Conservation (phyloP, 345 rosid species). For the Populus tremula region DNA sequence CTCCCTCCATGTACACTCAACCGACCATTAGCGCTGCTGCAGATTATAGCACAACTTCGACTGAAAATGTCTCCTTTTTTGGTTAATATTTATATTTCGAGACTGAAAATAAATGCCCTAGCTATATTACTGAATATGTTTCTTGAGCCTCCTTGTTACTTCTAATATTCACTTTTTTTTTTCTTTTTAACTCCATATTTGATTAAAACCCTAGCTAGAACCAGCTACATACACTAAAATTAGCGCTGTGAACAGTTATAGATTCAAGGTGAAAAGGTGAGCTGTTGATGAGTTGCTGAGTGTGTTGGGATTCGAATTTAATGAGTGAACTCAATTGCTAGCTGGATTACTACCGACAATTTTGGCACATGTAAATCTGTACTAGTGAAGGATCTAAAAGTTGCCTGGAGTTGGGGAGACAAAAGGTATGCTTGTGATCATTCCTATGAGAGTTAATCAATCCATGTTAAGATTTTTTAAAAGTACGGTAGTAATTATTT, state of each 20-base stretch:
- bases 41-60: conserved; percentile 60
- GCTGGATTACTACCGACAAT: neutral
- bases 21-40: conserved; percentile 21
- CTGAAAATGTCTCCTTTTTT: conserved; percentile 68
- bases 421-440: conserved; percentile 15
- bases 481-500: too few species aligned
- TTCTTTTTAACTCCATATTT: neutral
- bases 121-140: too few species aligned
- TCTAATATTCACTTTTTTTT: neutral
- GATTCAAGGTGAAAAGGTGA: neutral
- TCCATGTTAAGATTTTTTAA: too few species aligned
- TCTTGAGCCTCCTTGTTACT: neutral
- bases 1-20: conserved; percentile 57
- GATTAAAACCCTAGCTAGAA: neutral
- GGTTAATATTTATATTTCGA: conserved; percentile 36
- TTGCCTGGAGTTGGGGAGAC: conserved; percentile 23
- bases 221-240: too few species aligned
- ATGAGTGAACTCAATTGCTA: neutral
- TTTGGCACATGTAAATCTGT: conserved; percentile 30
- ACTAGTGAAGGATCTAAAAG: conserved; percentile 16
- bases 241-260: neutral
- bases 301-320: neutral
- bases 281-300: neutral
- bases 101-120: conserved; percentile 10
- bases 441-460: too few species aligned